Percentiles rank a stretch among this genome's conserved stretches.
These are phyloP conservation scores for Beta vulgaris DNA, from an alignment of 148 eudicot genomes.

Conservation along the genomic window DNA sequence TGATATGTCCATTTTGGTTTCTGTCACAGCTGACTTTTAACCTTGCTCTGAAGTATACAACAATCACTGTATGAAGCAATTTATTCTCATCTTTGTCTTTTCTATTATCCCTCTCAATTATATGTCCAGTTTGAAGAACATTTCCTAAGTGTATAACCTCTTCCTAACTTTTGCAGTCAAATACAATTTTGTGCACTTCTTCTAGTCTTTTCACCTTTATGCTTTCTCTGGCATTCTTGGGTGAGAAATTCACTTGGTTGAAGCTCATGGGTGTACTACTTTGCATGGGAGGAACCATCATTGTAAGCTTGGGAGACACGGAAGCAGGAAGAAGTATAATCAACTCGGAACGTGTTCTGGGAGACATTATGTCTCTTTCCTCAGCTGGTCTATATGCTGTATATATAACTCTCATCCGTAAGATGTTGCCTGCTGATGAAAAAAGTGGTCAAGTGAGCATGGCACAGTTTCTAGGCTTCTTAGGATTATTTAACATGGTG, in stretches of 20 bases:
- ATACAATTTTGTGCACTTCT: constrained; percentile 86
- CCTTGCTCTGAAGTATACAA: constrained; percentile 86
- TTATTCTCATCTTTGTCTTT: constrained; percentile 7
- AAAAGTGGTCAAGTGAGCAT: constrained; percentile 73
- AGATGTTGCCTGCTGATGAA: constrained; percentile 75
- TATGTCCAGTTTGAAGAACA: background rate
- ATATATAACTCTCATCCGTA: constrained; percentile 84
- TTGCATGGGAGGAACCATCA: constrained; percentile 94
- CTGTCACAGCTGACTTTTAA: constrained; percentile 87
- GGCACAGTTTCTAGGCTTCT: constrained; percentile 93
- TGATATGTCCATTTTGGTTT: constrained; percentile 96
- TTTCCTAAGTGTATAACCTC: background rate
- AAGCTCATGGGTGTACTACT: constrained; percentile 86
- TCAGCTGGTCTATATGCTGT: constrained; percentile 84
- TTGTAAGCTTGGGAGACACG: constrained; percentile 92
- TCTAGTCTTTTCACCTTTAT: constrained; percentile 96
- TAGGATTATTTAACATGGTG: constrained; percentile 80
- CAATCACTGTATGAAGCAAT: constrained; percentile 74
- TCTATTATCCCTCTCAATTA: background rate
- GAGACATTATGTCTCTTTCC: constrained; percentile 67
- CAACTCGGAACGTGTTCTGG: constrained; percentile 74
- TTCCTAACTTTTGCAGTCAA: constrained; percentile 60
- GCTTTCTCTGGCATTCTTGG: constrained; percentile 77
- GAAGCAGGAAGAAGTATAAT: constrained; percentile 39
- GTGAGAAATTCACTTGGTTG: constrained; percentile 89